Percentiles rank a stretch among this genome's conserved stretches.
These are phyloP conservation scores for Aspergillus cavernicola DNA, from an alignment of 495 filamentous ascomycete species.

Conservation along the genomic window DNA sequence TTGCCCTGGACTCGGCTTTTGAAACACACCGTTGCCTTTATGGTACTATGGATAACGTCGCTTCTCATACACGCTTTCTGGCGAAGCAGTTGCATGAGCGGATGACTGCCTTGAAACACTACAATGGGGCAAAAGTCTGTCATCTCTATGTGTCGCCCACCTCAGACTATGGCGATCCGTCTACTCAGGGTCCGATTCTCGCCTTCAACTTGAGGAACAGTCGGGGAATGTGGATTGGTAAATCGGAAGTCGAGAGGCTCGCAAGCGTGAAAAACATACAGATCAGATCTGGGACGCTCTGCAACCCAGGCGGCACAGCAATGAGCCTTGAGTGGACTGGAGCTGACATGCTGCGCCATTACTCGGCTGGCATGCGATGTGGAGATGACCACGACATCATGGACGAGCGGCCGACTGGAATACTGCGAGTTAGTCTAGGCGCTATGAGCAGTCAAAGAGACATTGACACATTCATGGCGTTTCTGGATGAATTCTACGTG, in stretches of 20 bases:
- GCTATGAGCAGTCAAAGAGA: conserved; percentile 84
- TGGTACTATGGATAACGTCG: conserved; percentile 63
- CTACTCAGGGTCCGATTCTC: conserved; percentile 70
- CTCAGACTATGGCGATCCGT: conserved; percentile 37
- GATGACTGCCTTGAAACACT: conserved; percentile 58
- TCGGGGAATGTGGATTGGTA: conserved; percentile 68
- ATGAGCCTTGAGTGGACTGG: conserved; percentile 61
- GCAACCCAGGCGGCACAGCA: conserved; percentile 86
- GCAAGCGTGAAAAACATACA: conserved; percentile 76
- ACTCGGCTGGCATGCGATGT: conserved; percentile 73
- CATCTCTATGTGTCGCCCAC: conserved; percentile 54
- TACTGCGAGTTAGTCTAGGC: conserved; percentile 80
- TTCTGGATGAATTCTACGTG: conserved; percentile 75
- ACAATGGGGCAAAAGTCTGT: conserved; percentile 64
- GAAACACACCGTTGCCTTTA: conserved; percentile 66
- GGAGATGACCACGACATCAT: conserved; percentile 78
- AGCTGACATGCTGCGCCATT: conserved; percentile 77
- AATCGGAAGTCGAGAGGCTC: conserved; percentile 80
- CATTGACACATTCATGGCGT: conserved; percentile 63
- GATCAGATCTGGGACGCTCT: conserved; percentile 79
- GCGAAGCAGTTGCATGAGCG: conserved; percentile 54
- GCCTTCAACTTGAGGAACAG: conserved; percentile 77
- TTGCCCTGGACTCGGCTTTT: conserved; percentile 73
- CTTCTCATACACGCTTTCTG: conserved; percentile 72
- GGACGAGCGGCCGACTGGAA: conserved; percentile 77